These are phyloP conservation scores for Fagopyrum esculentum DNA, from an alignment of 148 eudicot species.

Conservation along the genomic window DNA sequence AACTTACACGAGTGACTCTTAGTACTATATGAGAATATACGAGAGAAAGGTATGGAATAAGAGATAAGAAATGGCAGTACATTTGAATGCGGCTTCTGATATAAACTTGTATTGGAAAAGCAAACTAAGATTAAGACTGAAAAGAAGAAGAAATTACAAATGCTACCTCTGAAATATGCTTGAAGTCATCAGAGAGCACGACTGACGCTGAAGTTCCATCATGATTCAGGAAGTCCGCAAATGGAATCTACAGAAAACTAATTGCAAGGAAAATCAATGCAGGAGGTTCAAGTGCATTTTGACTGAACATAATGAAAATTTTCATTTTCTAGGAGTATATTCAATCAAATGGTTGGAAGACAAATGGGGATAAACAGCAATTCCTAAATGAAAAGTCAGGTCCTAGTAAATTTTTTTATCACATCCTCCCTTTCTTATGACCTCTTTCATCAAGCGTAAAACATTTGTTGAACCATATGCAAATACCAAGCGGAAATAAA, in stretches of 20 bases:
- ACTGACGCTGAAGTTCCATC: constrained; percentile 42
- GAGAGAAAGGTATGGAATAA: background rate
- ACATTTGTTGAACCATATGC: background rate
- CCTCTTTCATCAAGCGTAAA: background rate
- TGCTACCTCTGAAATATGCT: constrained; percentile 51
- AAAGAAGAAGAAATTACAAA: background rate
- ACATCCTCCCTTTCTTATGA: background rate
- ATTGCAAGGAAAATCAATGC: background rate
- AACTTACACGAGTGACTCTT: background rate
- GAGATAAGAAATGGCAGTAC: background rate
- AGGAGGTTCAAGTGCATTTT: background rate
- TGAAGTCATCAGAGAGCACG: constrained; percentile 52
- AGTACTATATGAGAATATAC: background rate
- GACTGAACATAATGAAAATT: too few species aligned
- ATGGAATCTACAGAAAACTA: constrained; percentile 53
- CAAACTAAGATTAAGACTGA: background rate
- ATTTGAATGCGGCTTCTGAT: background rate
- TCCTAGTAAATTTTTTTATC: background rate
- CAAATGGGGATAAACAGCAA: background rate
- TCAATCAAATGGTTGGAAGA: background rate
- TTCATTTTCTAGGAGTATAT: background rate
- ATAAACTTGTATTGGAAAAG: background rate
- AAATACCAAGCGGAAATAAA: background rate
- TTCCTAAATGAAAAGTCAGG: background rate
- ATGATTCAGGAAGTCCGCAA: constrained; percentile 87